Conservation (phyloP, 2,329 filamentous ascomycete genomes). For the Fusarium liriodendri region DNA sequence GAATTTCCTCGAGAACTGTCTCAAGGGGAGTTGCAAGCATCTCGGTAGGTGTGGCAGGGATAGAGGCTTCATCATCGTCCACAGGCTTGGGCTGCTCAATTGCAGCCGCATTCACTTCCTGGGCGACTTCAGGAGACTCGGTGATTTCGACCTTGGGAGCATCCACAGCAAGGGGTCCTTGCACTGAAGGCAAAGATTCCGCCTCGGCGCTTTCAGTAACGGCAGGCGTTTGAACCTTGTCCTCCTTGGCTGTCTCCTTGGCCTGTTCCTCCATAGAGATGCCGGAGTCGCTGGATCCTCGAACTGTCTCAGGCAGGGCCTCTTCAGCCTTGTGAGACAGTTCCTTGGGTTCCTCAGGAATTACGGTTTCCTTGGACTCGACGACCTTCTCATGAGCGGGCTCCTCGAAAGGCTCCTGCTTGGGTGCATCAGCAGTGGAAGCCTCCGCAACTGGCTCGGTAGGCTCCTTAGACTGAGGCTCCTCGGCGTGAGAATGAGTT, state of each 20-base stretch:
- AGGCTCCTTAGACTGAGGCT: background rate
- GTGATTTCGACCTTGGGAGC: background rate
- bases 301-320: constrained; percentile 2
- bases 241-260: constrained; percentile 33
- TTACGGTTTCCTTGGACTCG: background rate
- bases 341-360: background rate
- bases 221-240: constrained; percentile 1
- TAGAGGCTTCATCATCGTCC: constrained; percentile 7
- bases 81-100: constrained; percentile 10
- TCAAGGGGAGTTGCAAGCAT: constrained; percentile 26
- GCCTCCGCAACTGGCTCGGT: background rate
- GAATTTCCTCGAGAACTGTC: constrained; percentile 37
- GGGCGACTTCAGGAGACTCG: background rate
- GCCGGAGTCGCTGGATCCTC: constrained; percentile 36
- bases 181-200: background rate
- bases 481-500: constrained; percentile 9
- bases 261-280: constrained; percentile 33
- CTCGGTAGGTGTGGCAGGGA: constrained; percentile 9
- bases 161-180: background rate
- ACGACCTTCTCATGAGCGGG: background rate
- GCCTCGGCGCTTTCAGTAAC: constrained; percentile 15
- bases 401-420: constrained; percentile 1
- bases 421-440: background rate
- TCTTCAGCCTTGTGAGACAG: background rate
- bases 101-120: background rate